Conservation (phyloP, 2,329 filamentous ascomycete genomes). For the Kalaharituber pfeilii region DNA sequence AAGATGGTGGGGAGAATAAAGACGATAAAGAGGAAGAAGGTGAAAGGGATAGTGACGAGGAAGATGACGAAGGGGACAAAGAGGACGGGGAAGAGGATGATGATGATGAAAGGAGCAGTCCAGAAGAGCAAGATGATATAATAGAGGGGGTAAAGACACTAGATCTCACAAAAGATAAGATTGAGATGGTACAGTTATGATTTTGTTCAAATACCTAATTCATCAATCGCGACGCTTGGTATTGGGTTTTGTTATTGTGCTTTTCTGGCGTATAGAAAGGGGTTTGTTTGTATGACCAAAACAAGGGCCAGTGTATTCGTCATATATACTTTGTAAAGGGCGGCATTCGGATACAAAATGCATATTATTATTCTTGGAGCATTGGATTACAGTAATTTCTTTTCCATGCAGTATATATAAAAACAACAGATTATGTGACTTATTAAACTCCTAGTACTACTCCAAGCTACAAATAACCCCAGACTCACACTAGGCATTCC, state of each 20-base stretch:
- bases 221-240: background rate
- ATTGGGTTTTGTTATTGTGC: background rate
- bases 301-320: too few species aligned
- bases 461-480: too few species aligned
- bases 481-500: too few species aligned
- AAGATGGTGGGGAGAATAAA: conserved; percentile 28
- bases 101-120: background rate
- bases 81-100: conserved; percentile 6
- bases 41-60: conserved; percentile 23
- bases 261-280: background rate
- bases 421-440: too few species aligned
- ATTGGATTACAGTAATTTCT: too few species aligned
- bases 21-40: conserved; percentile 28
- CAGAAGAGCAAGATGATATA: background rate
- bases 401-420: too few species aligned
- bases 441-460: too few species aligned
- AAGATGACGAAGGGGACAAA: conserved; percentile 7
- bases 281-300: too few species aligned
- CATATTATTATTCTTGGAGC: too few species aligned
- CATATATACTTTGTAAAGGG: too few species aligned
- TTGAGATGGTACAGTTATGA: background rate
- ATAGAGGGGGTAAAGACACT: background rate
- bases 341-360: too few species aligned
- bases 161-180: background rate
- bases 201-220: background rate